Evolutionary conservation across 352 stramenopile genomes (phyloP), one percentile per base, ranked within the genome.

Genomic region (Pythium graminicola): DNA sequence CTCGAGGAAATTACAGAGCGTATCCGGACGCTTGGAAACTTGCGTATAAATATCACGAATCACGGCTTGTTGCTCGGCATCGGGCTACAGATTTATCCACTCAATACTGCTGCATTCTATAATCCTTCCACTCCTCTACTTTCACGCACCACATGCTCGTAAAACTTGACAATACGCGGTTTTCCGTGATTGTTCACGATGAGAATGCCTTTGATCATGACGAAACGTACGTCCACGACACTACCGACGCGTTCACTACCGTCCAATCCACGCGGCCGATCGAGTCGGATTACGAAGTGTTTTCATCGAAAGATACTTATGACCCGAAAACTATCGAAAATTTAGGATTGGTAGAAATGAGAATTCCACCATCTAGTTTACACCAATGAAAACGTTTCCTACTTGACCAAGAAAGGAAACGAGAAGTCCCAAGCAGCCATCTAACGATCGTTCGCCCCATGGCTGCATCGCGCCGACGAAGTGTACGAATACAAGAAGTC

Each of bases 111-210:
- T 26, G 39, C 19, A 19, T 11, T 14, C 17, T 11, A 38, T 3
- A 45, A 44, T 36, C 35, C 35, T 20, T 28, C 20, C 46, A 49
- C 29, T 52, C 22, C 4, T 8, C 24, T n/a, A 4, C 20, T 14
- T 13, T 35, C 13, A 82, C 86, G 75, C 65, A 97, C 91, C 70
- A 99, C 93, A 29, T 95, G 90, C 81, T 99, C 94, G 72, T 98
- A 99, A 81, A 99, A 99, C 81, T 99, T 99, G 65, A 96, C 88
- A 47, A 99, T 89, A 26, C 97, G 94, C 44, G 95, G 95, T 72
- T 99, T 98, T 43, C 97, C 97, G 65, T 98, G 96, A 77, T 99
- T 99, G 75, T 99, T 99, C 10, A 99, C 93, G 71, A 99, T 99
- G 27, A 99, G 81, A 51, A 99, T 97, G 52, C 94, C 96, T 73